A percentile compares a stretch with the other conserved stretches of the same genome.
phyloP scores from a whole-genome alignment of 1,139 yeast genomes.

The Maudiozyma humilis region DNA sequence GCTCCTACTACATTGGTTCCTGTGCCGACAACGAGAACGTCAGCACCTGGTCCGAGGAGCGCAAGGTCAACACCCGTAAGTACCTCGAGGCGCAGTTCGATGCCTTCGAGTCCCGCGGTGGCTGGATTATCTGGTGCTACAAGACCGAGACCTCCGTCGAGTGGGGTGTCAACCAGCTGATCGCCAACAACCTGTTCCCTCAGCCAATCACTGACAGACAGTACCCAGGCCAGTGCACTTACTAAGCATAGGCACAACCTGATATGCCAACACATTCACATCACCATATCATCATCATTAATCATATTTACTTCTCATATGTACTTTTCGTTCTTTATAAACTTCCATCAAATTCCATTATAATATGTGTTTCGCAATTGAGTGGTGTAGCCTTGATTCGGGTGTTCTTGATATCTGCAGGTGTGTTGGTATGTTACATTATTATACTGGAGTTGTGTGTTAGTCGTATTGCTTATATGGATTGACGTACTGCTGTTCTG shows the following conservation, averaged over 20 bases:
- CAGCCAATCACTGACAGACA: constrained; percentile 60
- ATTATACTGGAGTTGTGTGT: too few species aligned
- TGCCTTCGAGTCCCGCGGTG: constrained; percentile 62
- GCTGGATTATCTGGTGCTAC: constrained; percentile 93
- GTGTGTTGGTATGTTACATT: too few species aligned
- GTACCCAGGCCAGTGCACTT: constrained; percentile 60
- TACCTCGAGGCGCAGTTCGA: constrained; percentile 87
- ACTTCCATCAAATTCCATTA: neutral
- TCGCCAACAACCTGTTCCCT: constrained; percentile 61
- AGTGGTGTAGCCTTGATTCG: neutral
- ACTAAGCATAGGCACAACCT: too few species aligned
- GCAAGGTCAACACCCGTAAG: constrained; percentile 51
- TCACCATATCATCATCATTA: neutral
- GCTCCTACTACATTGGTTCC: constrained; percentile 48
- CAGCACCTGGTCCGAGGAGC: constrained; percentile 51
- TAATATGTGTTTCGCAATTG: too few species aligned
- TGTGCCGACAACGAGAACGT: constrained; percentile 54
- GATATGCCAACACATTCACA: neutral
- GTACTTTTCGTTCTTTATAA: neutral
- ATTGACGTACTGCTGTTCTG: too few species aligned
- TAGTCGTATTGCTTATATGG: too few species aligned
- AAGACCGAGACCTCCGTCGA: constrained; percentile 79
- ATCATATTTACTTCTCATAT: neutral
- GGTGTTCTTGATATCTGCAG: too few species aligned
- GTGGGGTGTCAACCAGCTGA: constrained; percentile 71